Evolutionary conservation across 768 basidiomycete genomes (phyloP).

Genomic region (Dioszegia aurantiaca): DNA sequence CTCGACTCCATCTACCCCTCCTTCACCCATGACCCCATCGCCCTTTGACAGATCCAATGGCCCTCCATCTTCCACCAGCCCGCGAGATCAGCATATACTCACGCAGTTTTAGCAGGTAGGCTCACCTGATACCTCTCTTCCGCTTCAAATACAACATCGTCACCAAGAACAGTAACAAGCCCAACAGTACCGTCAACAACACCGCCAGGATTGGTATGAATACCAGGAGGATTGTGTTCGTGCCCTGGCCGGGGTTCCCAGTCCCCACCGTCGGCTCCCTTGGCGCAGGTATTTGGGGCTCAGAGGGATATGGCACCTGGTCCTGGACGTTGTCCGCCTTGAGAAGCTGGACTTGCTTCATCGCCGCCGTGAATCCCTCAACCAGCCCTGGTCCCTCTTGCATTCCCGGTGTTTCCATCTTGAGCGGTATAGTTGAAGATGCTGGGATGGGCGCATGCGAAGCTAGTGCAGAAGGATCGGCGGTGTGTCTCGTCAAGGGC

Average conservation of each 20-base stretch:
- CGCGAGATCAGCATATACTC: constrained; percentile 69
- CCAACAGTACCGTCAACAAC: constrained; percentile 84
- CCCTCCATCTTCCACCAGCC: constrained; percentile 72
- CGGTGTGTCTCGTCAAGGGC: constrained; percentile 21
- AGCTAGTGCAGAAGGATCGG: background rate
- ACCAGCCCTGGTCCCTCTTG: background rate
- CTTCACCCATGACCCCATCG: constrained; percentile 79
- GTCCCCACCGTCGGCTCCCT: constrained; percentile 7
- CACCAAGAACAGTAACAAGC: constrained; percentile 84
- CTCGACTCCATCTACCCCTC: constrained; percentile 89
- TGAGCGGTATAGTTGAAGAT: background rate
- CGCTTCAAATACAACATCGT: constrained; percentile 72
- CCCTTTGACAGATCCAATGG: constrained; percentile 90
- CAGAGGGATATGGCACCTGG: background rate
- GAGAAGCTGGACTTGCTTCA: background rate
- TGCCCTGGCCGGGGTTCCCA: background rate
- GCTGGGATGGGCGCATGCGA: constrained; percentile 2
- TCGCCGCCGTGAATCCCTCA: no score
- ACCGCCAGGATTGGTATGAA: constrained; percentile 92
- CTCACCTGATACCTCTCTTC: constrained; percentile 47
- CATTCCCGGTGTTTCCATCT: background rate
- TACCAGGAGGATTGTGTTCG: constrained; percentile 52
- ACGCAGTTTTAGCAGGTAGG: constrained; percentile 46
- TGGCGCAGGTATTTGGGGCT: constrained; percentile 2
- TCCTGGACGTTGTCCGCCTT: background rate